These are phyloP conservation scores for Sambucus nigra DNA, from an alignment of 129 eudicot genomes.

Conservation along the genomic window DNA sequence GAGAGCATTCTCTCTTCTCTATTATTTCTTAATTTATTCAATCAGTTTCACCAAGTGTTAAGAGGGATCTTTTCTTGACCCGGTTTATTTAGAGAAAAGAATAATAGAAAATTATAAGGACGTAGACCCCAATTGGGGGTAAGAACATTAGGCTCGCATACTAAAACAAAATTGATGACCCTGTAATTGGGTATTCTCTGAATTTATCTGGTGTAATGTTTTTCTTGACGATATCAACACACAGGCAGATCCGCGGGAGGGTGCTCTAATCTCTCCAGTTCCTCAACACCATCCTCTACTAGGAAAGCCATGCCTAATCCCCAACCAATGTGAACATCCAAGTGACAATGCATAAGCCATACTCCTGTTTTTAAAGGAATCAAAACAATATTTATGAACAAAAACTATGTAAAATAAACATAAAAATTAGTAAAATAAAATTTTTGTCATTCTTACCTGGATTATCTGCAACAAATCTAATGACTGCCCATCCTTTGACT, in stretches of 20 bases:
- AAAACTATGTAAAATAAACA: no score
- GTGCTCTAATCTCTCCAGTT: slow-evolving; percentile 41
- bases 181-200: no score
- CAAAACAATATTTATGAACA: background rate
- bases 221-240: slow-evolving; percentile 28
- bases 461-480: slow-evolving; percentile 93
- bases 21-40: no score
- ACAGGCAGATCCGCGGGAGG: slow-evolving; percentile 76
- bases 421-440: background rate
- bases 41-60: no score
- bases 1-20: no score
- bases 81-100: slow-evolving; percentile 10
- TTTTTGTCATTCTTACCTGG: slow-evolving; percentile 43
- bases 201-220: background rate
- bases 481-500: slow-evolving; percentile 81
- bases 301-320: slow-evolving; percentile 78
- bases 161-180: background rate
- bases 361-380: slow-evolving; percentile 56
- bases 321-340: slow-evolving; percentile 96
- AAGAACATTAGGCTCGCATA: slow-evolving; percentile 17
- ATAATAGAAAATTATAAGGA: slow-evolving; percentile 8
- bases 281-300: slow-evolving; percentile 69
- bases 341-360: slow-evolving; percentile 94
- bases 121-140: slow-evolving; percentile 32
- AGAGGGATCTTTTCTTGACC: slow-evolving; percentile 16